A percentile compares a stretch with the other conserved stretches of the same genome.
phyloP scores from a whole-genome alignment of 1,284 basidiomycete species.

The Blastosporella zonata region DNA sequence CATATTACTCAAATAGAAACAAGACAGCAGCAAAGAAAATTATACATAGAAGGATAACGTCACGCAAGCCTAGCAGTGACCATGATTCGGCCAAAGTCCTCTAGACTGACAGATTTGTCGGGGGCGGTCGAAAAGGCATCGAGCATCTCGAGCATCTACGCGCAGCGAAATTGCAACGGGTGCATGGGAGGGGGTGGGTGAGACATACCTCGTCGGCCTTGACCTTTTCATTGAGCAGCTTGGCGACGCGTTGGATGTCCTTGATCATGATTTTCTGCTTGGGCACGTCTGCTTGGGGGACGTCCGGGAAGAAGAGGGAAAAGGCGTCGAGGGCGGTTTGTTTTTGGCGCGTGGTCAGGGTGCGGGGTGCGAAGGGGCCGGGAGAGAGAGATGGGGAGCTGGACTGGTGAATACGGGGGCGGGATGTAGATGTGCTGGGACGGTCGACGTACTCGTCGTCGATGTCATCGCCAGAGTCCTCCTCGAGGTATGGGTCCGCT shows the following conservation, averaged over 20 bases:
- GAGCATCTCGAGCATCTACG: constrained; percentile 75
- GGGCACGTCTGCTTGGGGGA: constrained; percentile 39
- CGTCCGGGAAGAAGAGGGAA: constrained; percentile 63
- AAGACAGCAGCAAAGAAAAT: too few relatives aligned
- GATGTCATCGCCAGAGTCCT: constrained; percentile 24
- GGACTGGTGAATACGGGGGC: constrained; percentile 19
- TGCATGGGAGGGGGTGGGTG: background rate
- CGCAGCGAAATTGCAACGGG: constrained; percentile 1
- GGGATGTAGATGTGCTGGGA: constrained; percentile 20
- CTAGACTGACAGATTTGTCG: constrained; percentile 63
- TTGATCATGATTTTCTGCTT: constrained; percentile 56
- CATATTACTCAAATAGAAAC: too few relatives aligned
- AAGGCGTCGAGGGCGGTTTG: constrained; percentile 56
- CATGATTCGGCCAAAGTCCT: constrained; percentile 75
- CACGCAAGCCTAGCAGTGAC: constrained; percentile 44
- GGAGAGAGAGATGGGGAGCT: constrained; percentile 13
- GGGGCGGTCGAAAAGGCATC: constrained; percentile 62
- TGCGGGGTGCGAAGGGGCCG: constrained; percentile 8
- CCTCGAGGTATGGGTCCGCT: constrained; percentile 22
- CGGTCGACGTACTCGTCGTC: constrained; percentile 34
- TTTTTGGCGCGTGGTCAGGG: constrained; percentile 50
- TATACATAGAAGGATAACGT: too few relatives aligned
- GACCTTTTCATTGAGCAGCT: constrained; percentile 62
- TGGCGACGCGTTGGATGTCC: constrained; percentile 57
- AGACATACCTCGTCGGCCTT: constrained; percentile 63